Percentiles rank a stretch among this genome's conserved stretches.
Evolutionary conservation across 1,139 yeast genomes (phyloP).

Genomic region (Kazachstania sp.): DNA sequence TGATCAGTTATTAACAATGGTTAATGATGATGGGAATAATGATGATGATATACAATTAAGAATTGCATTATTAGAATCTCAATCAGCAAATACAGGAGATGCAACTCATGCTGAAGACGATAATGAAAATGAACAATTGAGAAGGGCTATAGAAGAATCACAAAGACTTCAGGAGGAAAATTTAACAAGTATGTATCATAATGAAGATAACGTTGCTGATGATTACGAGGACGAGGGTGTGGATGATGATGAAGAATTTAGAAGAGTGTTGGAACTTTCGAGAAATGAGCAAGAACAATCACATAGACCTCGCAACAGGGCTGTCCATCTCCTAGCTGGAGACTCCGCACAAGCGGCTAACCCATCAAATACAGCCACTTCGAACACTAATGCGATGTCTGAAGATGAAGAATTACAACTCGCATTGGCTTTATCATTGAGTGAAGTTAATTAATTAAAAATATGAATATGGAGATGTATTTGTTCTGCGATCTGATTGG

Average conservation of each 20-base stretch:
- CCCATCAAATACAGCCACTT: neutral
- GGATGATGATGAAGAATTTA: no score
- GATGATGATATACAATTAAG: slow-evolving; percentile 38
- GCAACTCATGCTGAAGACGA: slow-evolving; percentile 1
- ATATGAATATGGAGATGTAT: neutral
- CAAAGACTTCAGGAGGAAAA: slow-evolving; percentile 35
- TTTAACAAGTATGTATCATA: neutral
- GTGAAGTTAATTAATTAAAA: slow-evolving; percentile 24
- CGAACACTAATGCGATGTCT: neutral
- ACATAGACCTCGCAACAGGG: slow-evolving; percentile 1
- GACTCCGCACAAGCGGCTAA: neutral
- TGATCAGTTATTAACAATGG: neutral
- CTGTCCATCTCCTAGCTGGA: neutral
- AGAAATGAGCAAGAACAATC: slow-evolving; percentile 10
- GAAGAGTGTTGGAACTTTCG: slow-evolving; percentile 35
- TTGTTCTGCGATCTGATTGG: neutral
- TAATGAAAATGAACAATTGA: slow-evolving; percentile 18
- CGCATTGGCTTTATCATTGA: slow-evolving; percentile 29
- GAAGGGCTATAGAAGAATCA: slow-evolving; percentile 23
- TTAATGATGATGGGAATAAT: slow-evolving; percentile 26
- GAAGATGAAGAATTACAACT: slow-evolving; percentile 27
- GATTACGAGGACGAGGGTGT: no score
- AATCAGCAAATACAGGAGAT: slow-evolving; percentile 9
- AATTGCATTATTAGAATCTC: slow-evolving; percentile 37
- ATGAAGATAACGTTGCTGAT: slow-evolving; percentile 2